A percentile compares a stretch with the other conserved stretches of the same genome.
Conservation (phyloP, 106 monocot genomes). For the Phalaenopsis equestris region DNA sequence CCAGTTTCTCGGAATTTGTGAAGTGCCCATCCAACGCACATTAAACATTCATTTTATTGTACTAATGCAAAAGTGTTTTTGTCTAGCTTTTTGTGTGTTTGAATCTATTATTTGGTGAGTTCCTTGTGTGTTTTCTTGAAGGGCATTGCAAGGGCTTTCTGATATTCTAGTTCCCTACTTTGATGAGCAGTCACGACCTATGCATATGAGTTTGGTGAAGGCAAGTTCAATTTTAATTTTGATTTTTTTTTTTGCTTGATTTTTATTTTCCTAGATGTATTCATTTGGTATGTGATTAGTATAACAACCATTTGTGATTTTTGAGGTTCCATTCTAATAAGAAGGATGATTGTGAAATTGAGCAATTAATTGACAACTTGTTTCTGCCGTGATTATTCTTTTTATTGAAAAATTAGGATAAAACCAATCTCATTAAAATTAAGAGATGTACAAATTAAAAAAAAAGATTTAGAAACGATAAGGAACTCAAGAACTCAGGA, state of each 20-base stretch:
- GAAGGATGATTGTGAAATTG: background rate
- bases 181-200: slow-evolving; percentile 4
- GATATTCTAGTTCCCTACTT: slow-evolving; percentile 17
- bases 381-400: background rate
- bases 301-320: background rate
- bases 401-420: background rate
- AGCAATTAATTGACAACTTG: background rate
- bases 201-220: slow-evolving; percentile 28
- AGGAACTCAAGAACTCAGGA: too few relatives aligned
- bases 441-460: background rate
- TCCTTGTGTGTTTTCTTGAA: slow-evolving; percentile 11
- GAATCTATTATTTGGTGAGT: background rate
- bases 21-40: background rate
- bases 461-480: too few relatives aligned
- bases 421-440: background rate
- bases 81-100: background rate
- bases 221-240: slow-evolving; percentile 11
- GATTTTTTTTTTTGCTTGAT: background rate
- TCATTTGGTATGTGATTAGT: background rate
- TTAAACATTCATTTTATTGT: background rate
- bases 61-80: background rate
- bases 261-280: background rate
- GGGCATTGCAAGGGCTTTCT: slow-evolving; percentile 61
- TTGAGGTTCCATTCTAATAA: background rate
- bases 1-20: background rate